A percentile compares a stretch with the other conserved stretches of the same genome.
Conservation (phyloP, 176 grass and related monocot genomes). For the Zea mays region Zm-B73-REFERENCE-NAM-5.0 NC_050100.1:78472001-78472500, state of each 20-base stretch:
- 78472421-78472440: not conserved
- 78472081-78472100: not conserved
- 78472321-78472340: not conserved
- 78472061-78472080: not conserved
- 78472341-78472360: not conserved
- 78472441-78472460: not conserved
- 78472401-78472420: not conserved
- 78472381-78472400: constrained; percentile 16
- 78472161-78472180: too few species aligned
- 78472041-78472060: not conserved
- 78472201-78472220: too few species aligned
- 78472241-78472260: not conserved
- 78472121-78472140: not conserved
- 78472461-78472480: not conserved
- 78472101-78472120: not conserved
- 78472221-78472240: too few species aligned
- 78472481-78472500: not conserved
- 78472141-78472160: too few species aligned
- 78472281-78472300: not conserved
- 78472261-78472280: not conserved
- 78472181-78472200: too few species aligned
- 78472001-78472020: not conserved
- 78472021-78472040: not conserved
- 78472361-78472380: constrained; percentile 2
- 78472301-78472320: not conserved